Evolutionary conservation across 495 filamentous ascomycete species (phyloP), one percentile per base, ranked within the genome.

Genomic region (Lophiostoma macrostomum): DNA sequence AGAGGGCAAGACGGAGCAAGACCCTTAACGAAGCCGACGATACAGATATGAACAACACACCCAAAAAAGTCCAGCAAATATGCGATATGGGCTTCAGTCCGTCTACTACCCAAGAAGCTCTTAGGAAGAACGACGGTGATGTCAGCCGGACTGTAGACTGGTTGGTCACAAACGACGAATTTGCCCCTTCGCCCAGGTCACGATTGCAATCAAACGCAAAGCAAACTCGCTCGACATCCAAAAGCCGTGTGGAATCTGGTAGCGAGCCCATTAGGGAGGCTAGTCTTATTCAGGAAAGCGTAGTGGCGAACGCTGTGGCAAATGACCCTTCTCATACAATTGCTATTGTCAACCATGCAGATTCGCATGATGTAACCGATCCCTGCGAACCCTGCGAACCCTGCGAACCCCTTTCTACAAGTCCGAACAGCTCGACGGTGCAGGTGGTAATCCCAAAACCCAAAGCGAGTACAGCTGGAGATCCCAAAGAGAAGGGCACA

Each of bases 1-100:
- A 56, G 31, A 50, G 39, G 4, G 14, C 46, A 10, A 69, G 58
- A 50, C 61, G 67, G 12, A 61, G 40, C n/a, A 69, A 64, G 32
- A 65, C 51, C 4, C 45, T 39, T 1, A 48, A 34, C 22, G 53
- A 20, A 3, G n/a, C 16, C 0, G 31, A 44, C 22, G 24, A 39
- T 13, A 20, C 30, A 2, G 23, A 39, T 18, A 13, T n/a, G 12
- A 38, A 20, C 20, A 25, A 18, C 18, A 55, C 53, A 8, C 49
- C 53, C 3, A 25, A 56, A 28, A 64, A 64, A 27, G 34, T 61
- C 7, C 56, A 56, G 12, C 34, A 35, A 24, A 64, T 64, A 11
- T 55, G 43, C 23, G 42, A 42, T 5, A 64, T 64, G 61, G 64
- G 60, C 8, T 64, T 66, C 38, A 61, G 52, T 24, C 44, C 53